Conservation (phyloP, 1,284 basidiomycete genomes). For the Ganoderma resinaceum region DNA sequence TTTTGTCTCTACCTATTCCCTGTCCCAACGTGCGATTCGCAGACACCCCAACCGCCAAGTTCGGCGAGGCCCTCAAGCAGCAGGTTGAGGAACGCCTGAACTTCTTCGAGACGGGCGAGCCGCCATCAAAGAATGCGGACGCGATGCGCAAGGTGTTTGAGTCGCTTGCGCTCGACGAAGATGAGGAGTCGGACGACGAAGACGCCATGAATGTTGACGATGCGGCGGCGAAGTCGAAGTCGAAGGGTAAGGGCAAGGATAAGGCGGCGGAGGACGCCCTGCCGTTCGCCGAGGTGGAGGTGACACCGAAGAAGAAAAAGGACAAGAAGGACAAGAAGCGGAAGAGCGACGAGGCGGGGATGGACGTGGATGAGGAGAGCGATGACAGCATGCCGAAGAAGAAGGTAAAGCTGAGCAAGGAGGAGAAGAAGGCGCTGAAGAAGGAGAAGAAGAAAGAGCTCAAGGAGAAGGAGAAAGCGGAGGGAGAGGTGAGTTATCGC, state of each 20-base stretch:
- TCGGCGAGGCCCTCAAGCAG: conserved; percentile 91
- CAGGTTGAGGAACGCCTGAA: conserved; percentile 97
- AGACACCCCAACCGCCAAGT: conserved; percentile 92
- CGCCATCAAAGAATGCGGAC: conserved; percentile 88
- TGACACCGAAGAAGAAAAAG: conserved; percentile 66
- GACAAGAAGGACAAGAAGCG: conserved; percentile 78
- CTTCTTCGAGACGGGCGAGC: conserved; percentile 92
- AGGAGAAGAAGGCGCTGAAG: conserved; percentile 55
- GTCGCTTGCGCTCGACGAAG: conserved; percentile 77
- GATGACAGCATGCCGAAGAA: conserved; percentile 62
- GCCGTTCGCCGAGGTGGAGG: conserved; percentile 56
- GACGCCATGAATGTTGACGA: conserved; percentile 58
- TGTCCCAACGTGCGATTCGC: not conserved
- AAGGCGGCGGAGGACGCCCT: conserved; percentile 71
- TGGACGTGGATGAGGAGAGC: conserved; percentile 50
- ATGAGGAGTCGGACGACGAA: conserved; percentile 59
- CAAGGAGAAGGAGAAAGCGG: conserved; percentile 53
- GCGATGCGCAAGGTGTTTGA: conserved; percentile 90
- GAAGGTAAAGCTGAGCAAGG: conserved; percentile 80
- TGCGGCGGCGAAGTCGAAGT: conserved; percentile 58
- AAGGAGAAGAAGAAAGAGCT: conserved; percentile 73
- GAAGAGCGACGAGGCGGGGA: conserved; percentile 71
- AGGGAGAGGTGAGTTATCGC: conserved; percentile 37
- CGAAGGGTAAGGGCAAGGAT: conserved; percentile 65
- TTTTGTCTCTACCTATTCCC: not conserved